Evolutionary conservation across 2,329 filamentous ascomycete species (phyloP).

Genomic region (Hymenoscyphus fraxineus): DNA sequence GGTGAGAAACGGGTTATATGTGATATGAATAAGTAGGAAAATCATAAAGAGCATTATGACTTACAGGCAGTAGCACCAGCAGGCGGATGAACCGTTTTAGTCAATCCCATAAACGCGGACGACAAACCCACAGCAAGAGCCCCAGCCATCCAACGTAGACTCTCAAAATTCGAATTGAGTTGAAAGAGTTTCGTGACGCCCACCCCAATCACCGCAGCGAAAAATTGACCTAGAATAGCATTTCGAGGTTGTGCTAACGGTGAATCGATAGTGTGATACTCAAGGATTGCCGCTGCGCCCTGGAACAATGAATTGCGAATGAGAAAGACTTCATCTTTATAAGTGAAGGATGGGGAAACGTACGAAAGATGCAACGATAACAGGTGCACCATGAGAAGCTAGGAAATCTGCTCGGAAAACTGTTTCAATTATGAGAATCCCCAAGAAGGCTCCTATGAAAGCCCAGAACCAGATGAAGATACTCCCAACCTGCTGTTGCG

Average conservation of each 20-base stretch:
- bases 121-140: slow-evolving; percentile 62
- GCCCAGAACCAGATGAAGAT: slow-evolving; percentile 59
- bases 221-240: slow-evolving; percentile 61
- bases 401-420: slow-evolving; percentile 53
- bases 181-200: slow-evolving; percentile 62
- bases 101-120: slow-evolving; percentile 63
- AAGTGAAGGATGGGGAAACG: slow-evolving; percentile 33
- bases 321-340: background rate
- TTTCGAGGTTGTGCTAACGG: slow-evolving; percentile 72
- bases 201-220: slow-evolving; percentile 59
- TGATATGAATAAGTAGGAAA: too few species aligned
- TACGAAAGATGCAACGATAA: slow-evolving; percentile 69
- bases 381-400: slow-evolving; percentile 47
- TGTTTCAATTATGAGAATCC: slow-evolving; percentile 56
- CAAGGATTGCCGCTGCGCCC: slow-evolving; percentile 71
- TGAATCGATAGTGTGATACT: slow-evolving; percentile 68
- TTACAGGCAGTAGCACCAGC: slow-evolving; percentile 64
- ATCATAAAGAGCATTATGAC: background rate
- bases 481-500: slow-evolving; percentile 47
- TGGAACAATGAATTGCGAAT: slow-evolving; percentile 12
- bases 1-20: background rate
- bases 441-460: slow-evolving; percentile 60
- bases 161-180: slow-evolving; percentile 42
- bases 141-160: slow-evolving; percentile 60
- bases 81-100: slow-evolving; percentile 69